Evolutionary conservation across 2,329 filamentous ascomycete genomes (phyloP), one percentile per base, ranked within the genome.

Genomic region (Colletotrichum sp.): DNA sequence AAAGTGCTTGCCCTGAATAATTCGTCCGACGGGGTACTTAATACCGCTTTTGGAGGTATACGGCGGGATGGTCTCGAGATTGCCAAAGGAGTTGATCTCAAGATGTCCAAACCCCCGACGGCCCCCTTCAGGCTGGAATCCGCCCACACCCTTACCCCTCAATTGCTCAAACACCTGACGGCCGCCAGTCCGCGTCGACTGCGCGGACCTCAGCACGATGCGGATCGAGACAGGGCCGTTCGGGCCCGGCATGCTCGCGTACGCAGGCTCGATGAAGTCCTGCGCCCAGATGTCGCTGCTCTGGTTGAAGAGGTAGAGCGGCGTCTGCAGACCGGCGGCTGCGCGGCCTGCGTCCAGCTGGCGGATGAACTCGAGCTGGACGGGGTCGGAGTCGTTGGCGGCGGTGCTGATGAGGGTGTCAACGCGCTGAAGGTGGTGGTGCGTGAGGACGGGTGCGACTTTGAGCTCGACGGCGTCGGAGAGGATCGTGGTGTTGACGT

Each of bases 11-110:
- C 72, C 68, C 12, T 62, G 55, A 9, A 70, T 63, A 28, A 63
- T 70, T 0, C 68, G 10, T 3, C 68, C 26, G 16, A 30, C 55
- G 6, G 73, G 69, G 36, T 72, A 73, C 57, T 13, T 52, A 5
- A 68, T 63, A 1, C 64, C 74, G 48, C 65, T 62, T 26, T 69
- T 67, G 18, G 68, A 75, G 5, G n/a, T 64, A 22, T 77, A 71
- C 0, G 85, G 85, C 6, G 84, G 85, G 32, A 86, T 85, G 0
- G 84, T 84, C 72, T 86, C 85, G 5, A 87, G 65, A 70, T 86
- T 86, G 0, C 85, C 82, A 5, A 68, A 73, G 0, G 77, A 79
- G 34, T 82, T 80, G 32, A 79, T 79, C 70, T 86, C 84, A 15
- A 85, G 66, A 63, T 86, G 85, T 3, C 85, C 81, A 3, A 70